Base-by-base conservation (phyloP, 2,329 filamentous ascomycete species). In the Trichocomaceae sp. region DNA sequence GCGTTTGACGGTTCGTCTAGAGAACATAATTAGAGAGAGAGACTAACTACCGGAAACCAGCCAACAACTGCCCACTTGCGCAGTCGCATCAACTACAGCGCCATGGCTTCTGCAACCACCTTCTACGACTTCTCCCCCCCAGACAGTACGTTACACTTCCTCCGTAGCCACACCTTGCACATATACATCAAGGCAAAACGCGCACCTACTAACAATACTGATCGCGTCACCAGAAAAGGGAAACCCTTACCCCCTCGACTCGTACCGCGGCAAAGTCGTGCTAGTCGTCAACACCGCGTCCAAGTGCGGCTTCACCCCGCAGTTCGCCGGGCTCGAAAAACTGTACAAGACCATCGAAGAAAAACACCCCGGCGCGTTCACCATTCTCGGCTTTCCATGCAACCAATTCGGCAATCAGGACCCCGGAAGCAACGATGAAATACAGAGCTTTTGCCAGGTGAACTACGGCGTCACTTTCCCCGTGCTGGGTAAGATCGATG, bases 271-370 rank as follows among this genome's bases (percentile, higher is more conserved):
- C 81, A 97, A 97, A 75, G 92, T 97, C 63, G 83, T 97, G 64
- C 86, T 99, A 58, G 80, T 96, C 66, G 90, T 99, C 77, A 99
- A 99, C 83, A 96, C 92, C 1, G 93, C 93, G 63, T 95, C 89
- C 72, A 96, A 97, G 79, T 99, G 93, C 79, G 92, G 93, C 72
- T 97, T 97, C 83, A 97, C 93, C 2, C 90, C 90, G 12, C 93
- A 99, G 76, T 96, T 93, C 75, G 85, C 83, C 60, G 89, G 88
- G 31, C 87, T 99, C 50, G 91, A 99, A 78, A 86, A 83, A 67
- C 83, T 99, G 60, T 96, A 95, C 83, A 88, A 95, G 72, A 75
- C 78, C 56, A 66, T 96, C 69, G 83, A 83, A 64, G 78, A 78
- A 62, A 79, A 83, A 66, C 77, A 95, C 78, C 81, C 79, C 31